A percentile compares a stretch with the other conserved stretches of the same genome.
Conservation (phyloP, 2,329 filamentous ascomycete species). For the Chaetomium sp. region DNA sequence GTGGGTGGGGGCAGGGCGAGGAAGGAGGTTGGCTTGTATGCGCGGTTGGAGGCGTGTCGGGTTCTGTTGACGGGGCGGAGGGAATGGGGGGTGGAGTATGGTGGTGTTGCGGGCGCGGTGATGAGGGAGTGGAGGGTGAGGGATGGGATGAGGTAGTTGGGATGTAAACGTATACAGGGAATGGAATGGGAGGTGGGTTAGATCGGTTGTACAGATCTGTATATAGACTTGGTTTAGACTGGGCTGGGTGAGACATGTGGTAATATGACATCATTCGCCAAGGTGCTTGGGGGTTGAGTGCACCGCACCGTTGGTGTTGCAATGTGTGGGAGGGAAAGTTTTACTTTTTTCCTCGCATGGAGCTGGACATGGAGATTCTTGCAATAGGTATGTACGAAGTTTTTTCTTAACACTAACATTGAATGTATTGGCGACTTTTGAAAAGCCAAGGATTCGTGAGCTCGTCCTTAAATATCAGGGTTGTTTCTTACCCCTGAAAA, state of each 20-base stretch:
- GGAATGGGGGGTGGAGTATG: conserved; percentile 36
- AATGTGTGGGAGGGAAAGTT: too few relatives aligned
- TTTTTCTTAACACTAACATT: too few relatives aligned
- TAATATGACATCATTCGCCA: background rate
- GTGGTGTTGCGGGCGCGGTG: background rate
- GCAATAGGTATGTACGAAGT: too few relatives aligned
- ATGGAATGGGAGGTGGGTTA: background rate
- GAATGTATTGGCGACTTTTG: too few relatives aligned
- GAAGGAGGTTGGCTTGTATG: conserved; percentile 38
- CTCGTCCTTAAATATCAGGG: too few relatives aligned
- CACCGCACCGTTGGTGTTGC: too few relatives aligned
- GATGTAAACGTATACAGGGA: background rate
- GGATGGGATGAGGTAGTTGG: background rate
- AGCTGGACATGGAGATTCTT: too few relatives aligned
- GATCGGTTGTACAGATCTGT: background rate
- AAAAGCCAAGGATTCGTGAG: too few relatives aligned
- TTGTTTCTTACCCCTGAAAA: background rate
- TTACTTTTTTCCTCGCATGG: too few relatives aligned
- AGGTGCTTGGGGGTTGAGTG: background rate
- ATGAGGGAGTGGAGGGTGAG: conserved; percentile 22
- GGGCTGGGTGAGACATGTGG: background rate
- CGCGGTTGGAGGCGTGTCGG: conserved; percentile 40
- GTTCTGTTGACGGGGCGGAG: conserved; percentile 39
- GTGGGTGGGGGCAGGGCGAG: conserved; percentile 19
- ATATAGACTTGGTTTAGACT: background rate